A percentile compares a stretch with the other conserved stretches of the same genome.
phyloP scores from a whole-genome alignment of 495 filamentous ascomycete genomes.

The Lepraria neglecta region DNA sequence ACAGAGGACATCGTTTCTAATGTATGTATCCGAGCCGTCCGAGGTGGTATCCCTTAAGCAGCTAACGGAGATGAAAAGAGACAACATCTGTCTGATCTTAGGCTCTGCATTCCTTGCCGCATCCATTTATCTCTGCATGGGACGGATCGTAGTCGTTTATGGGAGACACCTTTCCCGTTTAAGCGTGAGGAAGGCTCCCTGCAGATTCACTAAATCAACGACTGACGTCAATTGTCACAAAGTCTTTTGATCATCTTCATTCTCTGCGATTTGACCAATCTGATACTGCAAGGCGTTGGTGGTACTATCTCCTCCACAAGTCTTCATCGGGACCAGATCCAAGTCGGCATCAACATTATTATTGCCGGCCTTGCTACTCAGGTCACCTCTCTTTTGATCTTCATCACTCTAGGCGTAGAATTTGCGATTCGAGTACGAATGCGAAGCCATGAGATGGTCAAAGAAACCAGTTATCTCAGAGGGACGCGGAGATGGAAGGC shows the following conservation, averaged over 20 bases:
- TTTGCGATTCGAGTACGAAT: background rate
- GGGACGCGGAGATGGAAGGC: background rate
- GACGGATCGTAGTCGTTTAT: slow-evolving; percentile 53
- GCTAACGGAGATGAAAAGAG: background rate
- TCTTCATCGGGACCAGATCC: slow-evolving; percentile 28
- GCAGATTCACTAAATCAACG: background rate
- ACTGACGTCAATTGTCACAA: background rate
- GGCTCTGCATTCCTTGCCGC: slow-evolving; percentile 59
- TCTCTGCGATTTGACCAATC: slow-evolving; percentile 55
- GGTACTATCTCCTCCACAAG: slow-evolving; percentile 49
- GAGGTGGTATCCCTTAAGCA: too few relatives aligned
- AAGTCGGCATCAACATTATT: slow-evolving; percentile 56
- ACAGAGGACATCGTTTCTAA: background rate
- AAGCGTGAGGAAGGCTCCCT: slow-evolving; percentile 37
- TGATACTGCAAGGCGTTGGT: slow-evolving; percentile 57
- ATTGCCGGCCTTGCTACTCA: slow-evolving; percentile 57
- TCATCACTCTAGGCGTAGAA: slow-evolving; percentile 40
- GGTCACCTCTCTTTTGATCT: slow-evolving; percentile 44
- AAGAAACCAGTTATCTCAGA: background rate
- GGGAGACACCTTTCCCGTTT: slow-evolving; percentile 54
- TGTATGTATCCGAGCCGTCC: background rate
- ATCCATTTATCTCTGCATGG: slow-evolving; percentile 58
- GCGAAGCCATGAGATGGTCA: background rate
- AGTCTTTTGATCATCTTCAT: slow-evolving; percentile 46
- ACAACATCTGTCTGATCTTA: slow-evolving; percentile 50